Base-by-base conservation (phyloP, 2,329 filamentous ascomycete species). In the Aspergillus sp. region DNA sequence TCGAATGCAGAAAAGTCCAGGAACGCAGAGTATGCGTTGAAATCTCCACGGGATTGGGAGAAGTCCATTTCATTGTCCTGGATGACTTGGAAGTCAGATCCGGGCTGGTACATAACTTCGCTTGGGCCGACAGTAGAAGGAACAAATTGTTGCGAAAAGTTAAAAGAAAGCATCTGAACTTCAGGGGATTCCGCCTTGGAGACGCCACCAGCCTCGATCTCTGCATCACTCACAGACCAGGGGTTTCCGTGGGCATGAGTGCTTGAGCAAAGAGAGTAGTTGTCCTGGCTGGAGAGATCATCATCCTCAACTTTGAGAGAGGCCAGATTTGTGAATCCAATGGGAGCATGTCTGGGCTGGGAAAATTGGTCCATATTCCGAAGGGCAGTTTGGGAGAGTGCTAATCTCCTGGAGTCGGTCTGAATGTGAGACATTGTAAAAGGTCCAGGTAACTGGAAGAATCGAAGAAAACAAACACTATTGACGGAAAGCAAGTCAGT, bases 151-250 rank as follows among this genome's bases (percentile, higher is more conserved):
- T 71, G 68, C 47, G 68, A 67, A 55, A 69, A 63, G 45, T 66
- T 65, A 56, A 68, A 71, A 53, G 68, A 66, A 53, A 71, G 59
- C 64, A 70, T 66, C 51, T 70, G 67, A 51, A 70, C 65, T 54
- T 68, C 66, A 45, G 66, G 65, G 44, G 68, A 64, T 47, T 71
- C 66, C 49, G 58, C 56, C 49, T 71, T 68, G 52, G 61, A 60
- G 33, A 58, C 55, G 44, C 60, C 59, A 47, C 69, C 61, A 55
- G 62, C 63, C 48, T 71, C 67, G 58, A 70, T 55, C 39, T 70
- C 69, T 58, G 65, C 55, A 58, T 65, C 64, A 56, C 60, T 64
- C 54, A 71, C 50, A 38, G 60, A 56, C 69, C 69, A 72, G 45
- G 65, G 50, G 37, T 53, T 63, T 57, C 63, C 64, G 58, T 59